Evolutionary conservation across 345 rosid species (phyloP), one percentile per base, ranked within the genome.

Genomic region (Lenwebbia sp.): DNA sequence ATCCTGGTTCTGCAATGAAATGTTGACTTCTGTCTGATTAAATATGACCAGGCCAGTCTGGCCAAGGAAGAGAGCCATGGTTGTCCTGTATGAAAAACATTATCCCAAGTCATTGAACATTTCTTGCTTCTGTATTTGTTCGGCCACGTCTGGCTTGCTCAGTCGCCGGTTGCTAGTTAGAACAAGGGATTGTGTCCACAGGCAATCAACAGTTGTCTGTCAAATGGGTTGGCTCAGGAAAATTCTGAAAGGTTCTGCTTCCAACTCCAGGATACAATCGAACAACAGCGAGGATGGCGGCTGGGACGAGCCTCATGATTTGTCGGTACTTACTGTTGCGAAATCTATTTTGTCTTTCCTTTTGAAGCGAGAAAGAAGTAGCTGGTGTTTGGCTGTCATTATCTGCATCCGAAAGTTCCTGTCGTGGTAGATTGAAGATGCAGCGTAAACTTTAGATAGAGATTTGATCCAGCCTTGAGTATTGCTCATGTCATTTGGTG

Each of bases 161-260:
- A 15, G 22, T 30, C 41, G 33, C 76, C 4, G 76, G 41, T 15
- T 65, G 76, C 76, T 17, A 22, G 17, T 14, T 30, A 65, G 76
- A 65, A 65, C 76, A 33, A 30, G 3, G 9, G 76, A 65, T 30
- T 7, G 41, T 9, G 76, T 65, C 76, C 17, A 30, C 76, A 7
- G 41, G 76, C 41, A 65, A 30, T 30, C 41, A 65, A 15, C 75
- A 15, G 33, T 65, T 37, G 41, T 30, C 23, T 3, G 41, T 65
- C 76, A 30, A 30, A 95, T 96, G 98, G 96, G 92, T 82, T 96
- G 99, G 99, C 91, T 94, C 84, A 93, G 92, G 82, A 93, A 92
- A 87, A 91, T 94, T 89, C 88, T 94, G 53, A 92, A 94, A 78
- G 96, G 96, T 62, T 93, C 98, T 82, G 89, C 91, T 82, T 82